phyloP scores from a whole-genome alignment of 257 asterid genomes.

The Jacaranda mimosifolia region DNA sequence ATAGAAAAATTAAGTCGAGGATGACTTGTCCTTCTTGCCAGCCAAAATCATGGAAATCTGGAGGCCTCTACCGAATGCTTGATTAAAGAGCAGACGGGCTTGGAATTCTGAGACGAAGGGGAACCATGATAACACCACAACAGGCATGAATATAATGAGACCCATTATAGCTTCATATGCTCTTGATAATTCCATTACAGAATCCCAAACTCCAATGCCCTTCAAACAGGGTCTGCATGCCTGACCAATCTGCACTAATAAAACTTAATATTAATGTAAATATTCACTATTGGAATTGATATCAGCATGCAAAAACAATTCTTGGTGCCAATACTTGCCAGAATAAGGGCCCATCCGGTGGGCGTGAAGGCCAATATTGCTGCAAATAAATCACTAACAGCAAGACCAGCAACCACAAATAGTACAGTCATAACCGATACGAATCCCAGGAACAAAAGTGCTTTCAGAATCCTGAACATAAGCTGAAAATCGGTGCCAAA shows the following conservation, averaged over 20 bases:
- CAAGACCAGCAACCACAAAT: constrained; percentile 79
- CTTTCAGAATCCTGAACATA: constrained; percentile 96
- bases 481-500: constrained; percentile 98
- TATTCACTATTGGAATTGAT: too few species aligned
- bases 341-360: constrained; percentile 97
- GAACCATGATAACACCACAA: constrained; percentile 90
- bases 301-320: too few species aligned
- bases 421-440: constrained; percentile 91
- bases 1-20: constrained; percentile 36
- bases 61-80: constrained; percentile 97
- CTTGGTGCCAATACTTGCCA: constrained; percentile 50
- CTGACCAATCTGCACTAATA: constrained; percentile 70
- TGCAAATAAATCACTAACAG: constrained; percentile 81
- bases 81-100: constrained; percentile 89
- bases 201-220: constrained; percentile 82
- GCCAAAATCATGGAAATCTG: constrained; percentile 95
- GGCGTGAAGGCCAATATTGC: constrained; percentile 94
- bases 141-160: constrained; percentile 76
- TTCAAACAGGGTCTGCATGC: constrained; percentile 76
- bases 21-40: constrained; percentile 72
- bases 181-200: constrained; percentile 86
- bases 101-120: constrained; percentile 95
- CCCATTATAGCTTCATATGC: constrained; percentile 94
- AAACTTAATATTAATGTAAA: not conserved
- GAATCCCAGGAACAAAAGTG: constrained; percentile 89